These are phyloP conservation scores for Stevia rebaudiana DNA, from an alignment of 140 eudicot genomes.

Conservation along the genomic window DNA sequence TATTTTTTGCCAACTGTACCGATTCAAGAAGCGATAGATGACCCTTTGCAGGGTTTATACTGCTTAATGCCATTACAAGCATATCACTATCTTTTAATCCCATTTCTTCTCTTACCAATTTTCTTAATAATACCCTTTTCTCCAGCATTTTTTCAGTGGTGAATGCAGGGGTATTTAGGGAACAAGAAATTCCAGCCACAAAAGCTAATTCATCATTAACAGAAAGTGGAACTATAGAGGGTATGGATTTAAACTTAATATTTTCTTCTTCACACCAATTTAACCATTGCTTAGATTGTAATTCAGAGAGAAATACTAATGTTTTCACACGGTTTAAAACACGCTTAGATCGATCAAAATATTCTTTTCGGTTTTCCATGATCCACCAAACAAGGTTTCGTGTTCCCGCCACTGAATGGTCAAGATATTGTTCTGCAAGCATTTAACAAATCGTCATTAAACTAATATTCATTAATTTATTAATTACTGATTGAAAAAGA, in stretches of 20 bases:
- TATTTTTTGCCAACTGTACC: constrained; percentile 33
- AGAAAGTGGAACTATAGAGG: constrained; percentile 69
- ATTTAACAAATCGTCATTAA: constrained; percentile 7
- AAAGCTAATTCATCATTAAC: constrained; percentile 90
- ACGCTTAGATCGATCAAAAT: constrained; percentile 77
- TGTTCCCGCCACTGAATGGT: constrained; percentile 74
- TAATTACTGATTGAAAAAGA: not conserved
- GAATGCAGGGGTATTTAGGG: constrained; percentile 82
- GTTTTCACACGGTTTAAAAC: constrained; percentile 74
- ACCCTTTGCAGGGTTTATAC: constrained; percentile 95
- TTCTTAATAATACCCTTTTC: constrained; percentile 47
- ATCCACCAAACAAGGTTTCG: constrained; percentile 96
- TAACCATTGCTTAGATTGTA: constrained; percentile 88
- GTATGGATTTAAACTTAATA: constrained; percentile 47
- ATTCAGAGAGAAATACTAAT: constrained; percentile 68
- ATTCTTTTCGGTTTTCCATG: constrained; percentile 94
- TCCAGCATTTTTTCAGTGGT: constrained; percentile 68
- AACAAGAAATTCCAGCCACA: constrained; percentile 81
- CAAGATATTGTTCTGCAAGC: constrained; percentile 67
- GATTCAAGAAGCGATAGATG: constrained; percentile 85
- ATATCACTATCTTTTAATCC: constrained; percentile 77
- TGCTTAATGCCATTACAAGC: constrained; percentile 90
- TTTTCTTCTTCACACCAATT: constrained; percentile 91
- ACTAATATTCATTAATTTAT: not conserved
- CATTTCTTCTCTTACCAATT: constrained; percentile 72